phyloP scores from a whole-genome alignment of 1,139 yeast genomes.

The Yamadazyma sp. region DNA sequence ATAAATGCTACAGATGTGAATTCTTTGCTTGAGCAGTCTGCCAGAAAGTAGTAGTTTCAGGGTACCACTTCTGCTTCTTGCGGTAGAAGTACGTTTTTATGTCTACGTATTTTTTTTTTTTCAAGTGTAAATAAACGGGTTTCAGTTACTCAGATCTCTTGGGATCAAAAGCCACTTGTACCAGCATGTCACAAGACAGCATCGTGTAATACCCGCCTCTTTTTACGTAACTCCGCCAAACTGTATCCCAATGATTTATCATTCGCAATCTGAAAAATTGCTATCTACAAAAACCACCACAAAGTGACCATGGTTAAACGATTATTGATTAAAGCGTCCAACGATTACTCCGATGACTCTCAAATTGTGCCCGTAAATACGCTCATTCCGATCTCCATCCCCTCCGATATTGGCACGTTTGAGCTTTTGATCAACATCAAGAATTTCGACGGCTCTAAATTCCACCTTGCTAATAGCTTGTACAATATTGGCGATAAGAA shows the following conservation, averaged over 20 bases:
- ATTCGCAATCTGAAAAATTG: background rate
- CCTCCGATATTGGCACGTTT: slow-evolving; percentile 41
- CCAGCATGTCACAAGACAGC: too few relatives aligned
- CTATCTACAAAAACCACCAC: background rate
- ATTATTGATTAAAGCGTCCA: slow-evolving; percentile 36
- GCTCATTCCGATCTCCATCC: slow-evolving; percentile 32
- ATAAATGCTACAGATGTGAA: slow-evolving; percentile 79
- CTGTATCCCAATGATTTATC: background rate
- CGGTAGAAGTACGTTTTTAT: too few relatives aligned
- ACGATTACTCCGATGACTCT: slow-evolving; percentile 24
- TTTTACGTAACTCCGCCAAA: background rate
- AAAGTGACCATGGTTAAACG: slow-evolving; percentile 25
- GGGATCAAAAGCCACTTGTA: too few relatives aligned
- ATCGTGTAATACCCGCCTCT: too few relatives aligned
- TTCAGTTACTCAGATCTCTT: background rate
- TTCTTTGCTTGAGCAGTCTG: slow-evolving; percentile 49
- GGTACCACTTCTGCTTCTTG: too few relatives aligned
- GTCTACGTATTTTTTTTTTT: background rate
- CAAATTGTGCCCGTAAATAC: slow-evolving; percentile 48
- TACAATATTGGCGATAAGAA: slow-evolving; percentile 33
- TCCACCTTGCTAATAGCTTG: slow-evolving; percentile 35
- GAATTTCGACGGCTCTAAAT: slow-evolving; percentile 46
- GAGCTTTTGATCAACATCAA: slow-evolving; percentile 40
- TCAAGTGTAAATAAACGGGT: slow-evolving; percentile 2
- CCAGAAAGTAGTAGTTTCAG: slow-evolving; percentile 17